Percentiles rank a stretch among this genome's conserved stretches.
These are phyloP conservation scores for Peronospora destructor DNA, from an alignment of 352 stramenopile genomes.

Conservation along the genomic window DNA sequence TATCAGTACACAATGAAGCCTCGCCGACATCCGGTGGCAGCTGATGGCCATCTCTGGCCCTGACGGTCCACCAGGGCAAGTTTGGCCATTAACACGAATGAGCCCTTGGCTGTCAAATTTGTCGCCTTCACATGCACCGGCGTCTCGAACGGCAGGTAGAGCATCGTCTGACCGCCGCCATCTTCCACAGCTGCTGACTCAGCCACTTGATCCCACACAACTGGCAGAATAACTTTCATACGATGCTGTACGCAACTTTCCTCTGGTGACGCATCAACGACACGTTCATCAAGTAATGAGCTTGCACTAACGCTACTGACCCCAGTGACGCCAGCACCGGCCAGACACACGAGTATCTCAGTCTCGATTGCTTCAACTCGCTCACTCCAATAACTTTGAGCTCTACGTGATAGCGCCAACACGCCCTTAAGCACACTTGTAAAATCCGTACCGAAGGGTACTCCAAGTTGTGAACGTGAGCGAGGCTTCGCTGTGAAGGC, in stretches of 20 bases:
- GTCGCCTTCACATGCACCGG: constrained; percentile 36
- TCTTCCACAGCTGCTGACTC: neutral
- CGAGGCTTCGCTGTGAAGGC: constrained; percentile 42
- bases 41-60: constrained; percentile 29
- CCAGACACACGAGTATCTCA: constrained; percentile 28
- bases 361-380: constrained; percentile 18
- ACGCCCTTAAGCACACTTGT: constrained; percentile 41
- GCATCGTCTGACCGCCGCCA: constrained; percentile 3
- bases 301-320: neutral
- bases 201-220: constrained; percentile 23
- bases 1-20: constrained; percentile 49
- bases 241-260: constrained; percentile 24
- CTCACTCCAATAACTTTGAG: constrained; percentile 17
- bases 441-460: constrained; percentile 45
- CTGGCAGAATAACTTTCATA: constrained; percentile 17
- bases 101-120: constrained; percentile 35
- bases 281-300: constrained; percentile 12
- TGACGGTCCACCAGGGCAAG: constrained; percentile 28
- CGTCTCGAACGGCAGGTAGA: constrained; percentile 36
- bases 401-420: constrained; percentile 14
- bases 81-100: constrained; percentile 36
- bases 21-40: constrained; percentile 34
- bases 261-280: neutral
- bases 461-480: constrained; percentile 41
- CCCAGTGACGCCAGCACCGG: constrained; percentile 1